phyloP scores from a whole-genome alignment of 2,329 filamentous ascomycete species.

The Monosporascus sp. region DNA sequence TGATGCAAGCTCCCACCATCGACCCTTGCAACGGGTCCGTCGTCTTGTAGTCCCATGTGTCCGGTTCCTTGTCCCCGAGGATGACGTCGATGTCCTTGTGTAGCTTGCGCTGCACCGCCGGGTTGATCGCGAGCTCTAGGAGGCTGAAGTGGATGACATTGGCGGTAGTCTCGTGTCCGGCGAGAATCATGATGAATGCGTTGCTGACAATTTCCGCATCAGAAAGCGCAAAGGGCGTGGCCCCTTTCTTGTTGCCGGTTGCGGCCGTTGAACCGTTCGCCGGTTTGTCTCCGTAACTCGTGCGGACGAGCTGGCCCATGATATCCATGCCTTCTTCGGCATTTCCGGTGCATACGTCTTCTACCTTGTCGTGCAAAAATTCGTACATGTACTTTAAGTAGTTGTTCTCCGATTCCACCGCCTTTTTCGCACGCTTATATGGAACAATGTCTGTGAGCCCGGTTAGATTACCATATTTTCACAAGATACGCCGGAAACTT shows the following conservation, averaged over 20 bases:
- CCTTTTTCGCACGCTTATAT: conserved; percentile 43
- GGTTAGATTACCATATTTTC: conserved; percentile 4
- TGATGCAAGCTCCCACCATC: conserved; percentile 67
- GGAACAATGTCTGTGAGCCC: conserved; percentile 37
- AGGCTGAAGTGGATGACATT: conserved; percentile 69
- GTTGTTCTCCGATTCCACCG: conserved; percentile 53
- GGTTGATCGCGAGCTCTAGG: conserved; percentile 61
- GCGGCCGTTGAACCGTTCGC: conserved; percentile 6
- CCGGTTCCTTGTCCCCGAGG: conserved; percentile 50
- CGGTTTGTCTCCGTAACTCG: conserved; percentile 30
- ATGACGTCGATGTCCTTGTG: conserved; percentile 65
- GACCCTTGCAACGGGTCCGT: conserved; percentile 60
- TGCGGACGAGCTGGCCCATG: conserved; percentile 45
- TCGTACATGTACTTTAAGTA: conserved; percentile 67
- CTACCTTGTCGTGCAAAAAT: conserved; percentile 57
- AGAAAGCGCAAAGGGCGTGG: conserved; percentile 36
- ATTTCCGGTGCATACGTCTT: conserved; percentile 31
- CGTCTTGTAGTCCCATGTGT: conserved; percentile 63
- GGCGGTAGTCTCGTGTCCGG: conserved; percentile 77
- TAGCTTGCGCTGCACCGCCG: conserved; percentile 56
- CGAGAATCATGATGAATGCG: conserved; percentile 62
- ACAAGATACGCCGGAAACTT: conserved; percentile 16
- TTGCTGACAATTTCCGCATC: conserved; percentile 68
- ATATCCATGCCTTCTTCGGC: conserved; percentile 46
- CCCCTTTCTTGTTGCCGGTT: conserved; percentile 10